Evolutionary conservation across 176 grass and related monocot species (phyloP).

Genomic region (Tuctoria greenei): DNA sequence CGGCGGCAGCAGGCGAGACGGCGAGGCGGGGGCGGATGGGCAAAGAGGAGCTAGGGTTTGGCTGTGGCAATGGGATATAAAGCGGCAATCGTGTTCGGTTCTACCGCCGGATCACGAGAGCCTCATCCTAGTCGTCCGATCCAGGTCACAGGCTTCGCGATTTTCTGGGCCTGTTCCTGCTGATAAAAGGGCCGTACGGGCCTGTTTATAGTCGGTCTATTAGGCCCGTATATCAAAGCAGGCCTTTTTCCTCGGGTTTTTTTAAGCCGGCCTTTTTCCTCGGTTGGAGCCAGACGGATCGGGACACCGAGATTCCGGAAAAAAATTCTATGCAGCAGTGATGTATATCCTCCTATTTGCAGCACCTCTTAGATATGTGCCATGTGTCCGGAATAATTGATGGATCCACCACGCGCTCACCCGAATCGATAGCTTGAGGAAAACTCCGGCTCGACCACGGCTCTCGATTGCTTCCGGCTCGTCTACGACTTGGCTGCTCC

Average conservation of each 20-base stretch:
- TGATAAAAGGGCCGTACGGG: background rate
- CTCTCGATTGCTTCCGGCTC: too few relatives aligned
- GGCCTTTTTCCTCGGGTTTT: background rate
- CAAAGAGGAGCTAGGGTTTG: constrained; percentile 37
- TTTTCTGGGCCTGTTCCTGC: background rate
- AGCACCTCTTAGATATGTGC: too few relatives aligned
- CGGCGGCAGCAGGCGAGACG: constrained; percentile 9
- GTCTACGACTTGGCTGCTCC: too few relatives aligned
- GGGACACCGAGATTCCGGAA: constrained; percentile 28
- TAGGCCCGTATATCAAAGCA: background rate
- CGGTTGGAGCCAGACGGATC: constrained; percentile 4
- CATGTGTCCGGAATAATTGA: too few relatives aligned
- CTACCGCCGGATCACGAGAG: constrained; percentile 20
- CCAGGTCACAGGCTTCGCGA: constrained; percentile 10
- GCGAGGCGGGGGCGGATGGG: constrained; percentile 28
- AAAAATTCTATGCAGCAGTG: too few relatives aligned
- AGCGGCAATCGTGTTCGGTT: background rate
- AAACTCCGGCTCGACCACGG: too few relatives aligned
- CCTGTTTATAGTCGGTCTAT: background rate
- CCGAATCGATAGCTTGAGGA: too few relatives aligned
- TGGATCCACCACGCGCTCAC: too few relatives aligned
- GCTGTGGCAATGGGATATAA: constrained; percentile 10
- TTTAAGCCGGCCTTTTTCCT: background rate
- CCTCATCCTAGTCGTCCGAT: constrained; percentile 37
- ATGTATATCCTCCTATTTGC: too few relatives aligned